Conservation (phyloP, 2,329 filamentous ascomycete species). For the Sordariomycetes sp. region DNA sequence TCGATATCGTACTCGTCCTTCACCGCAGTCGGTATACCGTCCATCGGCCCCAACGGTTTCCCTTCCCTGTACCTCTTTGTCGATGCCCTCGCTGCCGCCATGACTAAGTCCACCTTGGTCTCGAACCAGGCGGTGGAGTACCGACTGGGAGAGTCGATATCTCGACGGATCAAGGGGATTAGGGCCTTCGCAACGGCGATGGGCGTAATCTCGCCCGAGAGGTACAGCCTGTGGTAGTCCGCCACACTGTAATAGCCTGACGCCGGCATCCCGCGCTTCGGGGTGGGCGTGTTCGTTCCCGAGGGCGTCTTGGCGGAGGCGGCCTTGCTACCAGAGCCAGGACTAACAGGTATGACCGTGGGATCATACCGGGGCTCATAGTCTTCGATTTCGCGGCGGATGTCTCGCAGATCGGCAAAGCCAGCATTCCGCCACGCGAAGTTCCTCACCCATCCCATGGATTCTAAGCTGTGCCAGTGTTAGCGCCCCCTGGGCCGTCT, state of each 20-base stretch:
- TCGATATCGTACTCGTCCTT: slow-evolving; percentile 70
- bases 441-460: slow-evolving; percentile 40
- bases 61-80: slow-evolving; percentile 38
- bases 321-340: slow-evolving; percentile 15
- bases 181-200: slow-evolving; percentile 31
- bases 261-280: background rate
- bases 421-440: slow-evolving; percentile 54
- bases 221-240: slow-evolving; percentile 32
- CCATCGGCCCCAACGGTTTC: slow-evolving; percentile 50
- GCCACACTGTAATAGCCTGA: slow-evolving; percentile 24
- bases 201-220: slow-evolving; percentile 33
- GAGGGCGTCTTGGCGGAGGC: background rate
- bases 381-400: slow-evolving; percentile 38
- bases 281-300: background rate
- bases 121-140: slow-evolving; percentile 34
- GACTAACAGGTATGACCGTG: slow-evolving; percentile 32
- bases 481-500: background rate
- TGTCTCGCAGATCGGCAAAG: slow-evolving; percentile 45
- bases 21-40: slow-evolving; percentile 63
- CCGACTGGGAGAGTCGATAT: slow-evolving; percentile 21
- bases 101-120: slow-evolving; percentile 26
- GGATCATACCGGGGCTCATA: slow-evolving; percentile 36
- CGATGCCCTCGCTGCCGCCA: slow-evolving; percentile 31
- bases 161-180: slow-evolving; percentile 32
- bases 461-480: slow-evolving; percentile 34